Base-by-base conservation (phyloP, 371 early-diverging fungal genomes). In the Massospora cicadina region DNA sequence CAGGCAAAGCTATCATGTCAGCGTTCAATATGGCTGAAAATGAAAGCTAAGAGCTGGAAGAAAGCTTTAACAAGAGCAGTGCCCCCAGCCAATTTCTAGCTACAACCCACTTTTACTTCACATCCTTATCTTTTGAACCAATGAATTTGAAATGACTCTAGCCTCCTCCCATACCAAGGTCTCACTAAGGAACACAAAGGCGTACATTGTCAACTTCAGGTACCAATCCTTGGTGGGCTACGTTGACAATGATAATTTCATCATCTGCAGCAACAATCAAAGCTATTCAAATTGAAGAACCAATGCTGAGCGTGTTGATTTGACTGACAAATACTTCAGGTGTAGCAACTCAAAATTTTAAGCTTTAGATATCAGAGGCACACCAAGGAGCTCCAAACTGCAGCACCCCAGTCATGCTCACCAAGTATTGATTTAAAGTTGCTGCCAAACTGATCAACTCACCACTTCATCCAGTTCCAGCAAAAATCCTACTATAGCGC, bases 121-220 rank as follows among this genome's bases (percentile, higher is more conserved):
- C n/a, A n/a, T n/a, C n/a, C n/a, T n/a, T n/a, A n/a, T n/a, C n/a
- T n/a, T n/a, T n/a, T n/a, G n/a, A n/a, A 80, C 86, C 31, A 87
- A 85, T 65, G 81, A 81, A 66, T 74, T 74, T 30, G 72, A 76
- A n/a, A 83, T 81, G 21, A 87, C 88, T 1, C 69, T 71, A 0
- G 84, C 89, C 1, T 79, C 85, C 2, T 82, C 83, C 0, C 84
- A 78, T 66, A 87, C 87, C 67, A 84, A 85, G 65, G 89, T 87
- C 12, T 71, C 81, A 1, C 65, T 87, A 25, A 78, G 89, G 29
- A 89, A 90, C 65, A 76, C 80, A 32, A 72, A 72, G 58, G 74
- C 65, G 23, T 84, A 83, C 65, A 71, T 87, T 33, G 72, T 71
- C 65, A 72, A 21, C 43, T 68, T 5, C 71, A 79, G 32, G 65